Conservation (phyloP, 305 asterid species). For the Fraxinus sp. region DNA sequence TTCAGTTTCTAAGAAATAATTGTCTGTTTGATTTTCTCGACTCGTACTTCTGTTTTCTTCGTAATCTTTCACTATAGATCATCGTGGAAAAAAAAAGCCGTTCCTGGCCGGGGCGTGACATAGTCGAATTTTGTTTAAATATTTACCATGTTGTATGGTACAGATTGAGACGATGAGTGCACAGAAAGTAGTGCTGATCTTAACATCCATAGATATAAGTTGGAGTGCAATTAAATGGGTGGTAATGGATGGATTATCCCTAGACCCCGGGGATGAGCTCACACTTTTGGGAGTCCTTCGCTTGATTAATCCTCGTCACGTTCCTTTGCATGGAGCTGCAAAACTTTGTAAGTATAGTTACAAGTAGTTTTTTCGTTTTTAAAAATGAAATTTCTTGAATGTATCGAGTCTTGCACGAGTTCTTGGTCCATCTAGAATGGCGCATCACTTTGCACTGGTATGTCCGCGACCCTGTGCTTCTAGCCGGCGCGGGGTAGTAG, state of each 20-base stretch:
- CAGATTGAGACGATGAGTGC: conserved; percentile 29
- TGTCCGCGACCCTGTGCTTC: too few species aligned
- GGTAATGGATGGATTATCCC: conserved; percentile 24
- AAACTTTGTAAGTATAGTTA: conserved; percentile 34
- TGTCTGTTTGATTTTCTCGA: not conserved
- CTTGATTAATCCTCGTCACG: conserved; percentile 20
- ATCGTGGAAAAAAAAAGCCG: too few species aligned
- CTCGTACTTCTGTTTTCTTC: not conserved
- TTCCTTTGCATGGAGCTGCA: conserved; percentile 19
- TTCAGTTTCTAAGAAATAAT: not conserved
- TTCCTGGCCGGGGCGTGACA: not conserved
- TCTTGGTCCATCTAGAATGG: not conserved
- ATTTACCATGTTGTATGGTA: not conserved
- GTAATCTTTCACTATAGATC: not conserved
- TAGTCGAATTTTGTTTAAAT: not conserved
- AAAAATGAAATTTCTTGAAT: not conserved
- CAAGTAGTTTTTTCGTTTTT: not conserved
- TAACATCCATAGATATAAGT: conserved; percentile 32
- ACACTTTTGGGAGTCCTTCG: conserved; percentile 38
- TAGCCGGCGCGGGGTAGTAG: too few species aligned
- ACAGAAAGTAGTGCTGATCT: conserved; percentile 42
- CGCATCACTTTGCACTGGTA: not conserved
- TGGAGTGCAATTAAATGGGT: conserved; percentile 45
- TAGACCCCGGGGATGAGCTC: conserved; percentile 49
- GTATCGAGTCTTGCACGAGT: not conserved